phyloP scores from a whole-genome alignment of 768 basidiomycete genomes.

The Agaricus sinodeliciosus region DNA sequence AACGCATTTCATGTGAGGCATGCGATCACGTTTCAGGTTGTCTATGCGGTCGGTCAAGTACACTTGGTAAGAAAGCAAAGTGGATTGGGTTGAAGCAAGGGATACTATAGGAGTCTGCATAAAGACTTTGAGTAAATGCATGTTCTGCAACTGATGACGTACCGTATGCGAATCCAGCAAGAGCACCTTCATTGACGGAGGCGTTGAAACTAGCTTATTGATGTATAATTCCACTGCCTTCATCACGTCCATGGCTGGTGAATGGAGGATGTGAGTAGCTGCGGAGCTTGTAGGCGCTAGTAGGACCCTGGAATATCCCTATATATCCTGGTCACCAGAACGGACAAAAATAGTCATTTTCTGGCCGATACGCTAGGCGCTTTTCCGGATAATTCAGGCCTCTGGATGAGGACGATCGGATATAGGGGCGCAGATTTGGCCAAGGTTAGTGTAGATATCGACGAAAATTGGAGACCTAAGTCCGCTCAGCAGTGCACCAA shows the following conservation, averaged over 20 bases:
- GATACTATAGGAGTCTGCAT: conserved; percentile 90
- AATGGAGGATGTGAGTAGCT: too few relatives aligned
- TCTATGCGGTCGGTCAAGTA: conserved; percentile 98
- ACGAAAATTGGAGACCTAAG: too few relatives aligned
- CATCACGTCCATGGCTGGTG: conserved; percentile 74
- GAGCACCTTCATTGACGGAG: conserved; percentile 90
- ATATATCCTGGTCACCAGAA: too few relatives aligned
- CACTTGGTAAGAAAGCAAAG: conserved; percentile 89
- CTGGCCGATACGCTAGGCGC: too few relatives aligned
- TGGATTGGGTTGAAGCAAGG: conserved; percentile 89
- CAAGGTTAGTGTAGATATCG: too few relatives aligned
- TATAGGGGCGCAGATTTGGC: too few relatives aligned
- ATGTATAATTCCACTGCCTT: conserved; percentile 95
- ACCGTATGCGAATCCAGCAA: conserved; percentile 94
- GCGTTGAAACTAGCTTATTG: conserved; percentile 79
- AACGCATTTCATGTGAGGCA: conserved; percentile 96
- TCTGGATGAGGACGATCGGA: too few relatives aligned
- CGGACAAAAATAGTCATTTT: too few relatives aligned
- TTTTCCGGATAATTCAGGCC: too few relatives aligned
- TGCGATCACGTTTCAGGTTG: conserved; percentile 84
- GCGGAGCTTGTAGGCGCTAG: background rate
- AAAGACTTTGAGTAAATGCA: conserved; percentile 10
- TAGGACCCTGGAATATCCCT: too few relatives aligned
- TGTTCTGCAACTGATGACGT: conserved; percentile 16
- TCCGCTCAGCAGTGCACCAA: too few relatives aligned